Evolutionary conservation across 1,284 basidiomycete species (phyloP), one percentile per base, ranked within the genome.

Genomic region (Pseudozyma flocculosa): DNA sequence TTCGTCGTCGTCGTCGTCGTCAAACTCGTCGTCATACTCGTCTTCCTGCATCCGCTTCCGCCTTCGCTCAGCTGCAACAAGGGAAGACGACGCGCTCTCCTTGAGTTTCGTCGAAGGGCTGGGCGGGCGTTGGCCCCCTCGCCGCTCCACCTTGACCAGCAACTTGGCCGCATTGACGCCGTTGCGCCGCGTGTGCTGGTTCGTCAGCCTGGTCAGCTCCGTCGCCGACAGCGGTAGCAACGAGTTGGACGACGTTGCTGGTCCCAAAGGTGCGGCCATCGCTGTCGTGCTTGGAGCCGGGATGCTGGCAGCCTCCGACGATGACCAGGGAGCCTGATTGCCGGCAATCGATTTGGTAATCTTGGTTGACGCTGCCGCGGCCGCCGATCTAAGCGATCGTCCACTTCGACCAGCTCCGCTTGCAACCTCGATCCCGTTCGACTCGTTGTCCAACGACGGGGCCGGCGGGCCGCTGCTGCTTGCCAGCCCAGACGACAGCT

Each of bases 161-260:
- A 45, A 29, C 43, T 45, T 32, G 29, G 43, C 5, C 2, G 34
- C 19, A 29, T 36, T 22, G 18, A 45, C 43, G 9, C 21, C 43
- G 43, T 45, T 45, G 17, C 43, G 29, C 29, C 43, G 29, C 29
- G 43, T 45, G 43, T 45, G 15, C 17, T 36, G 26, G 17, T 8
- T 22, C n/a, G 43, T 45, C 19, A 45, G 32, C 7, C 30, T 5
- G 10, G 17, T 21, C n/a, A 45, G 9, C 19, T 45, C 43, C 10
- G 15, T 22, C 13, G 26, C 43, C 8, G 29, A 34, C n/a, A 45
- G 26, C 7, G 43, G 43, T 4, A 45, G 43, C 38, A 40, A 13
- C 15, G 32, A 34, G 15, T 8, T 34, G 11, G 32, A 29, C 26
- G 26, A 29, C 7, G 26, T 29, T 29, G 26, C 7, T 29, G 26